Percentiles rank a stretch among this genome's conserved stretches.
Evolutionary conservation across 495 filamentous ascomycete species (phyloP).

Genomic region (Hypoxylon cercidicola): DNA sequence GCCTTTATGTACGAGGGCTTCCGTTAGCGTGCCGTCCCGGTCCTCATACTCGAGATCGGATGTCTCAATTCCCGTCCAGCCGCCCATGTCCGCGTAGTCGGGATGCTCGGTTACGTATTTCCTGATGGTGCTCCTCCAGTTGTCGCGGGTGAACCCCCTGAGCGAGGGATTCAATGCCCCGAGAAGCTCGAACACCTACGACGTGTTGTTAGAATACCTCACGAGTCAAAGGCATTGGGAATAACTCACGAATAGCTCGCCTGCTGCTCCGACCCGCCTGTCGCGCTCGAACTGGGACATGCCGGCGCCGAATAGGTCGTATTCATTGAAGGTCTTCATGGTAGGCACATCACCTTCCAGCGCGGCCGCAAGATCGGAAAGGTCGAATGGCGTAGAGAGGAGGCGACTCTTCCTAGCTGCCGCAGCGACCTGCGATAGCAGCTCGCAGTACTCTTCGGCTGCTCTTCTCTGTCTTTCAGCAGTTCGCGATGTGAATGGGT

Average conservation of each 20-base stretch:
- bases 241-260: slow-evolving; percentile 58
- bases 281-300: slow-evolving; percentile 46
- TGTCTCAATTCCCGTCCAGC: slow-evolving; percentile 53
- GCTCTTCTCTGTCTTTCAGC: neutral
- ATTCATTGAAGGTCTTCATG: slow-evolving; percentile 2
- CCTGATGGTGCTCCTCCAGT: slow-evolving; percentile 60
- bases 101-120: slow-evolving; percentile 47
- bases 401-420: slow-evolving; percentile 40
- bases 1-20: slow-evolving; percentile 46
- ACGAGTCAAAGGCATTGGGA: neutral
- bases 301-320: slow-evolving; percentile 27
- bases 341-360: slow-evolving; percentile 1
- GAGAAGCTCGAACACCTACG: slow-evolving; percentile 57
- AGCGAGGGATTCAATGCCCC: slow-evolving; percentile 34
- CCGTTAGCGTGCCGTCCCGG: slow-evolving; percentile 44
- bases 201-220: slow-evolving; percentile 2
- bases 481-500: neutral
- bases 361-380: slow-evolving; percentile 32
- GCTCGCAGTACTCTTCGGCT: slow-evolving; percentile 31
- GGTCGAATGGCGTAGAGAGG: slow-evolving; percentile 41
- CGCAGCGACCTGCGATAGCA: slow-evolving; percentile 45
- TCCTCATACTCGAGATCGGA: slow-evolving; percentile 58
- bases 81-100: slow-evolving; percentile 49
- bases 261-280: slow-evolving; percentile 56
- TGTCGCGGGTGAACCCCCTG: slow-evolving; percentile 43